These are phyloP conservation scores for Eutrema heterophyllum DNA, from an alignment of 345 rosid species.

Conservation along the genomic window DNA sequence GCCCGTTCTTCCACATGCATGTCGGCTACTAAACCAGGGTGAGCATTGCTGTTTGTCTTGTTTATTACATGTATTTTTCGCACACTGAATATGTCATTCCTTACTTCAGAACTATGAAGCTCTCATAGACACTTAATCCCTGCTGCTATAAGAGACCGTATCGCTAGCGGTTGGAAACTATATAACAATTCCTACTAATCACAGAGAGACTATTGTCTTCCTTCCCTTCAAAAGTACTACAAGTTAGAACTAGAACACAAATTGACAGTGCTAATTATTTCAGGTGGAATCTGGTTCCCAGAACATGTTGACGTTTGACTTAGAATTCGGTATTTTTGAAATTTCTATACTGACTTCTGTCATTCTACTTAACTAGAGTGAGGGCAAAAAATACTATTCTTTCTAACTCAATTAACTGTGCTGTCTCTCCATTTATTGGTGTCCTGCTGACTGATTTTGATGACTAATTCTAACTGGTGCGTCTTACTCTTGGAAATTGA, in stretches of 20 bases:
- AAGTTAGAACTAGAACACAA: not conserved
- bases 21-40: slow-evolving; percentile 77
- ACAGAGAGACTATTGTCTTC: not conserved
- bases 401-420: slow-evolving; percentile 55
- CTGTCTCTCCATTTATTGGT: slow-evolving; percentile 46
- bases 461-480: slow-evolving; percentile 87
- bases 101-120: slow-evolving; percentile 15
- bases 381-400: slow-evolving; percentile 25
- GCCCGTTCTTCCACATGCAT: slow-evolving; percentile 59
- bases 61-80: not conserved
- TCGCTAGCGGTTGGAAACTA: not conserved
- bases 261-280: not conserved
- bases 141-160: not conserved
- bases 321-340: not conserved
- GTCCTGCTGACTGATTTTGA: slow-evolving; percentile 58
- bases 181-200: not conserved
- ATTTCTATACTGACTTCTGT: slow-evolving; percentile 14
- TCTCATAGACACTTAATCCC: not conserved
- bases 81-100: not conserved
- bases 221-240: not conserved
- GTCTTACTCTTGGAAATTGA: slow-evolving; percentile 95
- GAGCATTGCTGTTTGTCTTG: slow-evolving; percentile 25
- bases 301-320: slow-evolving; percentile 7
- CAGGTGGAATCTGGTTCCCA: not conserved
- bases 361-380: slow-evolving; percentile 20